A percentile compares a stretch with the other conserved stretches of the same genome.
Conservation (phyloP, 768 basidiomycete species). For the Russula sp. region DNA sequence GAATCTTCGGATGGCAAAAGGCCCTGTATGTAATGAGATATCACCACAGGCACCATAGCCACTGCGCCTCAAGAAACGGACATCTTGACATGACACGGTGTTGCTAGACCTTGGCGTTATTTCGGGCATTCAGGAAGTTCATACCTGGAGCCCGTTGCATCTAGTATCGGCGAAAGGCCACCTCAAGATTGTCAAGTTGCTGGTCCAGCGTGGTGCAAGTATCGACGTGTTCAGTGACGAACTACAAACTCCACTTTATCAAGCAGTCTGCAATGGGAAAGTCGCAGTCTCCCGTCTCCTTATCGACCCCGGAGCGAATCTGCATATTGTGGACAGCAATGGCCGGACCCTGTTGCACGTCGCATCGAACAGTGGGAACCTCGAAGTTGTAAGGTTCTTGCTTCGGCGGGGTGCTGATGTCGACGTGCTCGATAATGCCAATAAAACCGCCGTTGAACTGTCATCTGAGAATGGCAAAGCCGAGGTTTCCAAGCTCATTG, state of each 20-base stretch:
- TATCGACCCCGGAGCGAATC: neutral
- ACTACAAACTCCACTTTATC: neutral
- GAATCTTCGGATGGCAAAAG: too few species aligned
- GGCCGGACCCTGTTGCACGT: neutral
- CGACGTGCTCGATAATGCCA: neutral
- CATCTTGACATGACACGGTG: too few species aligned
- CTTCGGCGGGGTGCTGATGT: neutral
- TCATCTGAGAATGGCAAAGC: neutral
- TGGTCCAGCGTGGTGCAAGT: neutral
- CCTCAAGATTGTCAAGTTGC: neutral
- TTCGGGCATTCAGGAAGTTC: neutral
- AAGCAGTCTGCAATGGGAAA: neutral
- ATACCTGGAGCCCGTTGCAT: neutral
- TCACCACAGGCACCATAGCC: too few species aligned
- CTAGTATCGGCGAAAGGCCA: neutral
- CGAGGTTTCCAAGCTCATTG: neutral
- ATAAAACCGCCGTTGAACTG: neutral
- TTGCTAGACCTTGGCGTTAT: too few species aligned
- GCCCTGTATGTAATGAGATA: too few species aligned
- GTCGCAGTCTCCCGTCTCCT: neutral
- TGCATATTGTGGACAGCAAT: neutral
- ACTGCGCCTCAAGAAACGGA: too few species aligned
- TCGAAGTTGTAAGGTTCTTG: neutral
- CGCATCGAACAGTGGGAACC: neutral
- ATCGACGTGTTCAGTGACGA: neutral